A percentile compares a stretch with the other conserved stretches of the same genome.
Evolutionary conservation across 2,329 filamentous ascomycete species (phyloP).

Genomic region (Colletotrichum spaethianum): DNA sequence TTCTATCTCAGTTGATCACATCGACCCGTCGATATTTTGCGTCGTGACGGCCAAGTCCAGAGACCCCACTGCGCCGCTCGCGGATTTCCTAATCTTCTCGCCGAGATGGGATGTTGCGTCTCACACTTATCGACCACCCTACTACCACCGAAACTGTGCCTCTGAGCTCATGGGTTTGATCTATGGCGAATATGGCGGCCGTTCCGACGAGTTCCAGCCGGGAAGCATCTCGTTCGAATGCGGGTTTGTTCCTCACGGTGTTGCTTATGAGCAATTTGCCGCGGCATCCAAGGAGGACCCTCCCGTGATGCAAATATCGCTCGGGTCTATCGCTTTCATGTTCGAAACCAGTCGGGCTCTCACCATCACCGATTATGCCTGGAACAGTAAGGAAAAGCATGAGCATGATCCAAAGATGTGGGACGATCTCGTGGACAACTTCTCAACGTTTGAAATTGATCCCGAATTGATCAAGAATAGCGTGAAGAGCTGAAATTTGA

Average conservation of each 20-base stretch:
- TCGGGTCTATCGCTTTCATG: slow-evolving; percentile 65
- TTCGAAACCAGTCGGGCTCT: slow-evolving; percentile 67
- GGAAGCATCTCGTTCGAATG: slow-evolving; percentile 59
- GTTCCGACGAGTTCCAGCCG: slow-evolving; percentile 60
- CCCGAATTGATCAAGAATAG: slow-evolving; percentile 1
- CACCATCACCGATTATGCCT: slow-evolving; percentile 70
- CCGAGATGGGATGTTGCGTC: slow-evolving; percentile 75
- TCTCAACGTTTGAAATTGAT: slow-evolving; percentile 49
- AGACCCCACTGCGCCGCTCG: slow-evolving; percentile 67
- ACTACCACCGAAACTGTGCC: slow-evolving; percentile 74
- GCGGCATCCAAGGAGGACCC: slow-evolving; percentile 62
- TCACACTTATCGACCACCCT: slow-evolving; percentile 75
- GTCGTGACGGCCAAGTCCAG: slow-evolving; percentile 73
- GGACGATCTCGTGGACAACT: slow-evolving; percentile 68
- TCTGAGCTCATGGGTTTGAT: slow-evolving; percentile 71
- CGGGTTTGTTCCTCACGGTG: slow-evolving; percentile 64
- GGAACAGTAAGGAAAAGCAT: slow-evolving; percentile 53
- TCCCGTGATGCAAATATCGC: slow-evolving; percentile 61
- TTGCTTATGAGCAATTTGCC: slow-evolving; percentile 60
- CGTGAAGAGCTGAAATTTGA: neutral
- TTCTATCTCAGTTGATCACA: slow-evolving; percentile 73
- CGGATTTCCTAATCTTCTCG: slow-evolving; percentile 78
- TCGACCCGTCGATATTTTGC: slow-evolving; percentile 76
- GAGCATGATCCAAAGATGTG: slow-evolving; percentile 67
- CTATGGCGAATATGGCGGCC: slow-evolving; percentile 49